Percentiles rank a stretch among this genome's conserved stretches.
Evolutionary conservation across 352 stramenopile species (phyloP).

Genomic region (Phytophthora macrochlamydospora): DNA sequence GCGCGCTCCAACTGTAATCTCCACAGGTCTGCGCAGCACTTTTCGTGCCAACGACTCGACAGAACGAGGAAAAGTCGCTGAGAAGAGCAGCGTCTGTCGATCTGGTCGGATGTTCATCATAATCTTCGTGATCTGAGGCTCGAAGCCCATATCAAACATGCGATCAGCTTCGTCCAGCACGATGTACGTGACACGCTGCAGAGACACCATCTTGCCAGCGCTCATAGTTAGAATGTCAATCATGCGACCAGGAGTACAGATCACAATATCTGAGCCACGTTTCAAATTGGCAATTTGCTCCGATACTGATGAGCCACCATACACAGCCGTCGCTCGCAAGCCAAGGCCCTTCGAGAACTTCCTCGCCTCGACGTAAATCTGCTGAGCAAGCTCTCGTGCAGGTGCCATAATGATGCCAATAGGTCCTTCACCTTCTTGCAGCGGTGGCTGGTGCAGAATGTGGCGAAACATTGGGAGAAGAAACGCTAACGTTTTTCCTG

Average conservation of each 20-base stretch:
- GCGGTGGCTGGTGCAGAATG: constrained; percentile 92
- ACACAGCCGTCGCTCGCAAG: constrained; percentile 95
- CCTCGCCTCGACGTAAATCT: constrained; percentile 97
- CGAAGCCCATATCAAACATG: constrained; percentile 99
- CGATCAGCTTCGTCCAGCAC: constrained; percentile 99
- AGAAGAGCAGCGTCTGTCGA: constrained; percentile 96
- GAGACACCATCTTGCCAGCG: constrained; percentile 94
- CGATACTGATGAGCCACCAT: constrained; percentile 93
- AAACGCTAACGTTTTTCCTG: constrained; percentile 91
- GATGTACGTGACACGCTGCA: constrained; percentile 97
- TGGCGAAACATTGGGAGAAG: constrained; percentile 95
- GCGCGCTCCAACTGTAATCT: constrained; percentile 96
- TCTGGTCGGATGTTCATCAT: constrained; percentile 92
- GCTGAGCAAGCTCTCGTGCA: constrained; percentile 97
- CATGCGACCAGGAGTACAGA: constrained; percentile 98
- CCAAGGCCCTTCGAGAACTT: constrained; percentile 94
- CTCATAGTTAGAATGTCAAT: constrained; percentile 99
- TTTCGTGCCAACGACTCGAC: constrained; percentile 91
- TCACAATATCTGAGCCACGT: constrained; percentile 97
- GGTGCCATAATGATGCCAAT: constrained; percentile 98
- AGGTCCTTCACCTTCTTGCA: constrained; percentile 95
- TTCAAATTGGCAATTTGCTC: constrained; percentile 99
- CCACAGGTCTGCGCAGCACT: constrained; percentile 94
- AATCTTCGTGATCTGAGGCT: constrained; percentile 98
- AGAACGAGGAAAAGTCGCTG: constrained; percentile 96